These are phyloP conservation scores for Phaeosphaeriaceae sp. DNA, from an alignment of 2,329 filamentous ascomycete species.

Conservation along the genomic window DNA sequence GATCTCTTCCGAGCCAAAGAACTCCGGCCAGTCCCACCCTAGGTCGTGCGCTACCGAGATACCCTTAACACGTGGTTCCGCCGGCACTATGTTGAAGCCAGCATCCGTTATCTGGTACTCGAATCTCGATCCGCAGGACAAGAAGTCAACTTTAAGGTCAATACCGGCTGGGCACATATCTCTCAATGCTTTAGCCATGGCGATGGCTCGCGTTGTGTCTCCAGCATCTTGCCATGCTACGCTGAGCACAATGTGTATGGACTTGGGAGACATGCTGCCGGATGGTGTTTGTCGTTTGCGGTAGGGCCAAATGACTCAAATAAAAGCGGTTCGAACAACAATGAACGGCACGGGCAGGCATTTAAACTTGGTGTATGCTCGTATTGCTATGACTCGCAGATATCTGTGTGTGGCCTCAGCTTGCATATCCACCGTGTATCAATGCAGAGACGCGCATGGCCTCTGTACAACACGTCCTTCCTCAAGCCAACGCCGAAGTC, in stretches of 20 bases:
- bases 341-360: neutral
- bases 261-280: constrained; percentile 20
- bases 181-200: constrained; percentile 36
- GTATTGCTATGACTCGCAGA: neutral
- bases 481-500: constrained; percentile 9
- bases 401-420: neutral
- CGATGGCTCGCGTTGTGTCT: constrained; percentile 41
- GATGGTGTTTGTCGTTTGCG: neutral
- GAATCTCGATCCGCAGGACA: constrained; percentile 39
- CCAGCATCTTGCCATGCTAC: constrained; percentile 45
- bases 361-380: neutral
- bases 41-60: constrained; percentile 42
- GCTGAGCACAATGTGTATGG: constrained; percentile 36
- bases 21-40: constrained; percentile 44
- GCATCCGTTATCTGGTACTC: constrained; percentile 41
- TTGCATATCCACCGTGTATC: neutral
- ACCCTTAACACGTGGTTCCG: constrained; percentile 39
- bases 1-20: constrained; percentile 42
- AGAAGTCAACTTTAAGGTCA: constrained; percentile 37
- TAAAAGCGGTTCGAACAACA: neutral
- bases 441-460: neutral
- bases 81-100: constrained; percentile 40
- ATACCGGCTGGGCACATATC: constrained; percentile 34
- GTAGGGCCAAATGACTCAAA: neutral
- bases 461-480: neutral